phyloP scores from a whole-genome alignment of 768 basidiomycete species.

The Mycena olivaceomarginata region DNA sequence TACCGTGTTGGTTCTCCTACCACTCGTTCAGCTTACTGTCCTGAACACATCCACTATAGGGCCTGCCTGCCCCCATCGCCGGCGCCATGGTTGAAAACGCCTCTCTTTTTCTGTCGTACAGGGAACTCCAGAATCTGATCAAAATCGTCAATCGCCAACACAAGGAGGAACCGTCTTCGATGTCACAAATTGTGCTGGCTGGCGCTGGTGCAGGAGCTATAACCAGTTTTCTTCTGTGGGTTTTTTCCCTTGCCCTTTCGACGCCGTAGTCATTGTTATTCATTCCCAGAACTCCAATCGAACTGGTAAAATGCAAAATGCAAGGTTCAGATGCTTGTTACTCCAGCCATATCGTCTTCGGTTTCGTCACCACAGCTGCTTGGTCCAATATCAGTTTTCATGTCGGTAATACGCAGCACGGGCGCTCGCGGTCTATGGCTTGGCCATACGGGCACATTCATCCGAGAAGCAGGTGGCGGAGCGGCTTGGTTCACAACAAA shows the following conservation, averaged over 20 bases:
- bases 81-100: conserved; percentile 98
- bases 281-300: conserved; percentile 82
- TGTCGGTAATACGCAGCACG: conserved; percentile 68
- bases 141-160: conserved; percentile 62
- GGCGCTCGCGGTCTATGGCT: conserved; percentile 78
- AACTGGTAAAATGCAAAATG: conserved; percentile 95
- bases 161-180: conserved; percentile 68
- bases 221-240: conserved; percentile 93
- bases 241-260: conserved; percentile 36
- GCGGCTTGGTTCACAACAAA: conserved; percentile 94
- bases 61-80: conserved; percentile 93
- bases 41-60: conserved; percentile 65
- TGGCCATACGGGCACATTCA: conserved; percentile 83
- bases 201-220: conserved; percentile 92
- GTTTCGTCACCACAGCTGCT: conserved; percentile 61
- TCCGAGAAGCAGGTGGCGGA: conserved; percentile 91
- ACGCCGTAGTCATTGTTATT: not conserved
- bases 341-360: conserved; percentile 33
- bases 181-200: conserved; percentile 85
- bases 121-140: conserved; percentile 81
- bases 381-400: conserved; percentile 82
- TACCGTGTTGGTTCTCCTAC: conserved; percentile 81
- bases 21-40: not conserved
- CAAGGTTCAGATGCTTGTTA: conserved; percentile 90
- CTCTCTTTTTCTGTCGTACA: conserved; percentile 90